Evolutionary conservation across 2,329 filamentous ascomycete species (phyloP).

Genomic region (Thermoascus crustaceus): DNA sequence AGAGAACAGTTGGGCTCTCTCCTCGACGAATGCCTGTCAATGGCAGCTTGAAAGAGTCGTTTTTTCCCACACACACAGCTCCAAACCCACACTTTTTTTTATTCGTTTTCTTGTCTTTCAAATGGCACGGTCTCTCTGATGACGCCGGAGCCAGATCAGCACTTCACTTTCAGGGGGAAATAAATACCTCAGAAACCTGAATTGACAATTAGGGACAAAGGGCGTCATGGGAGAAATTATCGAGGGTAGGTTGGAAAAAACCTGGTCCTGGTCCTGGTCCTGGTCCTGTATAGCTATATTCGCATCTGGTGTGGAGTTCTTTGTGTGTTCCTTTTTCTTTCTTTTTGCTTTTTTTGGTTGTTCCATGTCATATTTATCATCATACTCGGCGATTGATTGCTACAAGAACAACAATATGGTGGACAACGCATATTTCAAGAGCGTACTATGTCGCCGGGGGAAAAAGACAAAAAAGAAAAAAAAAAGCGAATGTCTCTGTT

Average conservation of each 20-base stretch:
- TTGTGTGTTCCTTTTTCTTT: slow-evolving; percentile 9
- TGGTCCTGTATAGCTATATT: slow-evolving; percentile 9
- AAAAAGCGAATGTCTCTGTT: slow-evolving; percentile 8
- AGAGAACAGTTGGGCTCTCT: slow-evolving; percentile 30
- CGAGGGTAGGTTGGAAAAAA: too few relatives aligned
- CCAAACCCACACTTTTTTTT: slow-evolving; percentile 3
- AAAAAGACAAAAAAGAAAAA: slow-evolving; percentile 3
- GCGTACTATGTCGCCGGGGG: too few relatives aligned
- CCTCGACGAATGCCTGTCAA: slow-evolving; percentile 35
- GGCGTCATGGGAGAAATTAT: too few relatives aligned
- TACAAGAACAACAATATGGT: neutral
- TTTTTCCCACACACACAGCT: slow-evolving; percentile 6
- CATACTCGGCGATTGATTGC: neutral
- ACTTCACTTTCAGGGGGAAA: too few relatives aligned
- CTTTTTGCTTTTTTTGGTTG: slow-evolving; percentile 8
- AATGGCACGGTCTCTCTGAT: neutral
- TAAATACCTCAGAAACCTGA: too few relatives aligned
- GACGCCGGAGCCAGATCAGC: too few relatives aligned
- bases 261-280: too few relatives aligned
- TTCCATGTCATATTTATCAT: slow-evolving; percentile 6
- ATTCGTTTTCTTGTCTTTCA: neutral
- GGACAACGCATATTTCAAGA: neutral
- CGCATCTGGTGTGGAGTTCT: slow-evolving; percentile 22
- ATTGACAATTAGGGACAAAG: too few relatives aligned
- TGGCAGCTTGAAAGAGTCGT: slow-evolving; percentile 25